Base-by-base conservation (phyloP, 495 filamentous ascomycete species). In the Cladorrhinum samala region DNA sequence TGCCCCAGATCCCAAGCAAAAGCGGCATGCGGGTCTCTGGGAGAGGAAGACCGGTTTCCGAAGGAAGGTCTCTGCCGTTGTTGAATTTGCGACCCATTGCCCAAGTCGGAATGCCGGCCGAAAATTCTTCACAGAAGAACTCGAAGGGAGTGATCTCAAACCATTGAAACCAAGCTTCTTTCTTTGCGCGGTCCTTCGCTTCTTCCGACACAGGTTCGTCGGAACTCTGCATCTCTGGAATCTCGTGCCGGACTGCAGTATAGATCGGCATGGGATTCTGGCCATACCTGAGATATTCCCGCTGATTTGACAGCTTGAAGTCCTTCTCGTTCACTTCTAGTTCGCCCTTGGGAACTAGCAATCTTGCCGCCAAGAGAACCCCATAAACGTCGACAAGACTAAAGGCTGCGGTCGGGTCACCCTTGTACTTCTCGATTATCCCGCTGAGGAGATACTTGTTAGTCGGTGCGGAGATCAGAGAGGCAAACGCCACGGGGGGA, bases 81-180 rank as follows among this genome's bases (percentile, higher is more conserved):
- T 86, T 64, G 68, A 95, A 98, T 43, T 82, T 81, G 40, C 93
- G 77, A 18, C 93, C 93, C 52, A 98, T 71, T 7, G 89, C 87
- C 91, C 91, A 98, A 0, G 87, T 95, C 0, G 93, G 93, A 54
- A 98, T 96, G 11, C 93, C 91, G 16, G 92, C 92, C 45, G 68
- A 65, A 41, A 79, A 83, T 55, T 97, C 93, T 65, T 98, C 93
- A 63, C 89, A 96, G 68, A 90, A 96, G 59, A 98, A 84, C 68
- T 98, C 93, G 58, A 95, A 98, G 0, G 93, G 93, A 0, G 89
- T 95, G 52, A 91, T 83, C 57, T 98, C 93, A 58, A 95, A 97
- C 93, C 93, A 98, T 61, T 98, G 92, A 58, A 98, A 98, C 88
- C 91, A 98, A 2, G 88, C 77, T 63, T 93, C 83, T 47, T 76